Evolutionary conservation across 139 green algal species (phyloP).

Genomic region (Pycnococcus provasolii): DNA sequence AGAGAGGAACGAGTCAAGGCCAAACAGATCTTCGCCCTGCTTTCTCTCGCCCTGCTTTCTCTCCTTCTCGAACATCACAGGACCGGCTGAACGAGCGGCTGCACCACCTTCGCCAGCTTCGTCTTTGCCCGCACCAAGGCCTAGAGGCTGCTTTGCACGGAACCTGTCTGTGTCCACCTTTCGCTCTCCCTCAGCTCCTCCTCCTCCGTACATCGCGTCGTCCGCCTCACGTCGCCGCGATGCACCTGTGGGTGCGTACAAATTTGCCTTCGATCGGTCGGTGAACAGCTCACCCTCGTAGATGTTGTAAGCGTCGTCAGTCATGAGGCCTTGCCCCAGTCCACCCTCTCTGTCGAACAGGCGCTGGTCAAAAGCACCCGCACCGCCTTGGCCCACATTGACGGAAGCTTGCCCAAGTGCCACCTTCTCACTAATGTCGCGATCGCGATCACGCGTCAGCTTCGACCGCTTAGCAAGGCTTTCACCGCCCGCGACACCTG

Average conservation of each 20-base stretch:
- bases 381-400: conserved; percentile 39
- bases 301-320: conserved; percentile 83
- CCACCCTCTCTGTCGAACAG: conserved; percentile 95
- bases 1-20: conserved; percentile 76
- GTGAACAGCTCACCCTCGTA: conserved; percentile 94
- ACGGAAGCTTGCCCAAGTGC: conserved; percentile 57
- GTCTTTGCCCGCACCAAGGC: conserved; percentile 67
- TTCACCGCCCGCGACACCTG: conserved; percentile 32
- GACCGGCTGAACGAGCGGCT: conserved; percentile 24
- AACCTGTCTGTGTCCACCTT: conserved; percentile 56
- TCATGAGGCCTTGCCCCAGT: conserved; percentile 63
- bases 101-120: not conserved
- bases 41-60: conserved; percentile 57
- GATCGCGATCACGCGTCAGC: conserved; percentile 82
- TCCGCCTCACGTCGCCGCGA: conserved; percentile 26
- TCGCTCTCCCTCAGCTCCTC: conserved; percentile 27
- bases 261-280: conserved; percentile 34
- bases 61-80: conserved; percentile 81
- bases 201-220: conserved; percentile 27
- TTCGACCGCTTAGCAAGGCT: conserved; percentile 75
- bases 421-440: conserved; percentile 85
- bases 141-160: conserved; percentile 57
- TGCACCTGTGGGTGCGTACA: conserved; percentile 47
- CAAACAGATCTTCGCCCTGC: conserved; percentile 54
- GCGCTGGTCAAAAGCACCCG: conserved; percentile 91